Base-by-base conservation (phyloP, 148 eudicot species). In the Cornus florida region DNA sequence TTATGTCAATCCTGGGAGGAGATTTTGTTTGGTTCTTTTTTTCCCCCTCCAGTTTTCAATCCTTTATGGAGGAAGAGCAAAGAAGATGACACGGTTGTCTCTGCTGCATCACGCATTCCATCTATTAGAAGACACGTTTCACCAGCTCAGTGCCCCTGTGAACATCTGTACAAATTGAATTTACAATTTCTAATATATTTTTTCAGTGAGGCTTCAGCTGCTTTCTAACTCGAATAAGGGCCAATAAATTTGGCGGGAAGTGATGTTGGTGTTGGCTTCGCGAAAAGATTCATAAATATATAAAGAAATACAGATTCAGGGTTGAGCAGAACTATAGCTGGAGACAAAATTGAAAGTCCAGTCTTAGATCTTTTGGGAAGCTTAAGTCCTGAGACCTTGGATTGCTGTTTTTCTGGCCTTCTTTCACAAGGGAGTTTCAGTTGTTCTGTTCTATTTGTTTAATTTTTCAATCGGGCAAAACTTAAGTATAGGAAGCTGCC, bases 111-210 rank as follows among this genome's bases (percentile, higher is more conserved):
- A 23, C 41, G 12, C 60, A 20, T 28, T 39, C 33, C 53, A 48
- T 71, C 71, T 78, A 41, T 28, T 62, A 68, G 24, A 74, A 66
- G 41, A n/a, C 59, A 19, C 22, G 71, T 59, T 43, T 35, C 23
- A 43, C 69, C 41, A 71, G 81, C 79, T 70, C 67, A 66, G 72
- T 50, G 65, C 32, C 64, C 23, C 71, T 79, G 73, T 70, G 75
- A 53, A 78, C 64, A 79, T 68, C 73, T 76, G 76, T 81, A 64
- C 46, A 17, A 80, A 56, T 31, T 35, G 39, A 59, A 22, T 39
- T 65, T 69, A 13, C 16, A 68, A 17, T 67, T 76, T 67, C 78
- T 41, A 1, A 41, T 75, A 10, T 33, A 57, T 62, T 17, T 67
- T 68, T 17, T 9, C 71, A 46, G 48, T 62, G 69, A 77, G 56